Percentiles rank a stretch among this genome's conserved stretches.
These are phyloP conservation scores for Rhodocollybia butyracea DNA, from an alignment of 768 basidiomycete species.

Conservation along the genomic window DNA sequence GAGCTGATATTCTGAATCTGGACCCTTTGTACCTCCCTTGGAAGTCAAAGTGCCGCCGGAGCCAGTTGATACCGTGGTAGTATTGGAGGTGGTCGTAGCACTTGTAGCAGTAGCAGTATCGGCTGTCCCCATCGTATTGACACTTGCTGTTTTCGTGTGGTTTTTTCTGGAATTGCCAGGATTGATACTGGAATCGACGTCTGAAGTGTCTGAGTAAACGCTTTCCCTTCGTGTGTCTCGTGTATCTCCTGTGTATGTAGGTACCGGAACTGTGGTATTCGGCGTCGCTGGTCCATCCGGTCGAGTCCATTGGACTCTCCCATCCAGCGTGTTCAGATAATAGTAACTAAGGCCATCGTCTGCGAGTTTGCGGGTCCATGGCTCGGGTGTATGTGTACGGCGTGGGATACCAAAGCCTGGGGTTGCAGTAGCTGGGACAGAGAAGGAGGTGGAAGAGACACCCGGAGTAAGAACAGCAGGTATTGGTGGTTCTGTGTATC, in stretches of 20 bases:
- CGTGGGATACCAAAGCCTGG: slow-evolving; percentile 62
- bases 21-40: too few relatives aligned
- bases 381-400: slow-evolving; percentile 64
- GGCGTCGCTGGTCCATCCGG: slow-evolving; percentile 32
- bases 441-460: slow-evolving; percentile 53
- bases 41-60: too few relatives aligned
- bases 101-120: too few relatives aligned
- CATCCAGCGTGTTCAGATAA: slow-evolving; percentile 71
- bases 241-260: too few relatives aligned
- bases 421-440: slow-evolving; percentile 15
- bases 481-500: slow-evolving; percentile 32
- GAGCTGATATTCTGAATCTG: too few relatives aligned
- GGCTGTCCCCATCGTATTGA: too few relatives aligned
- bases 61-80: too few relatives aligned
- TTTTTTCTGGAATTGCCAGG: too few relatives aligned
- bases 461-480: too few relatives aligned
- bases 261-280: neutral
- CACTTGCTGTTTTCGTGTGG: too few relatives aligned
- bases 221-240: slow-evolving; percentile 37
- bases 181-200: slow-evolving; percentile 56
- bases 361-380: slow-evolving; percentile 78
- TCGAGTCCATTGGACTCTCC: slow-evolving; percentile 64
- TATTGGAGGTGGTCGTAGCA: too few relatives aligned
- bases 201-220: slow-evolving; percentile 79
- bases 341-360: slow-evolving; percentile 83